Evolutionary conservation across 345 rosid genomes (phyloP).

Genomic region (Linum usitatissimum): DNA sequence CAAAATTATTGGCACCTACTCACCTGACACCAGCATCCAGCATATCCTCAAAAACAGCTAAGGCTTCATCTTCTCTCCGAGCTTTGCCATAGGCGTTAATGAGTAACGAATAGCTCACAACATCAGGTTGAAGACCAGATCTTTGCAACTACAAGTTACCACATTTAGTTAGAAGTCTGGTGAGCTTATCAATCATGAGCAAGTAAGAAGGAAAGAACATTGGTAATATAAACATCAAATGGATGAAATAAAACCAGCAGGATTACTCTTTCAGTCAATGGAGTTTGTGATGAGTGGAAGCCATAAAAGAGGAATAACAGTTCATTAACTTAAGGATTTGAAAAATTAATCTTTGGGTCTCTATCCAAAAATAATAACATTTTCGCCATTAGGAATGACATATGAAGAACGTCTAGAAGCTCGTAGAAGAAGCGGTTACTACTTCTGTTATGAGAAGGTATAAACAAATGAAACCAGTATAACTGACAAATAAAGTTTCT

Average conservation of each 20-base stretch:
- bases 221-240: not conserved
- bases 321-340: not conserved
- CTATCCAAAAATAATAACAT: too few relatives aligned
- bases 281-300: not conserved
- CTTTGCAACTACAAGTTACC: slow-evolving; percentile 73
- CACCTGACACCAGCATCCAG: slow-evolving; percentile 92
- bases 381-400: too few relatives aligned
- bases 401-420: too few relatives aligned
- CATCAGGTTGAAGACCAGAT: slow-evolving; percentile 73
- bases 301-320: not conserved
- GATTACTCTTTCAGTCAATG: not conserved
- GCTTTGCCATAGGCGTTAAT: slow-evolving; percentile 92
- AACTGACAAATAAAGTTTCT: not conserved
- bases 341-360: not conserved
- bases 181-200: slow-evolving; percentile 2
- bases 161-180: slow-evolving; percentile 12
- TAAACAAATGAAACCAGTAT: not conserved
- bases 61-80: slow-evolving; percentile 91
- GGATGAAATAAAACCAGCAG: not conserved
- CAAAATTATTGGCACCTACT: slow-evolving; percentile 6
- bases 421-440: too few relatives aligned
- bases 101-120: slow-evolving; percentile 84
- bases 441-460: too few relatives aligned
- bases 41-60: slow-evolving; percentile 98
- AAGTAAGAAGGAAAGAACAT: not conserved